Evolutionary conservation across 2,329 filamentous ascomycete species (phyloP), one percentile per base, ranked within the genome.

Genomic region (Hysterium pulicare): DNA sequence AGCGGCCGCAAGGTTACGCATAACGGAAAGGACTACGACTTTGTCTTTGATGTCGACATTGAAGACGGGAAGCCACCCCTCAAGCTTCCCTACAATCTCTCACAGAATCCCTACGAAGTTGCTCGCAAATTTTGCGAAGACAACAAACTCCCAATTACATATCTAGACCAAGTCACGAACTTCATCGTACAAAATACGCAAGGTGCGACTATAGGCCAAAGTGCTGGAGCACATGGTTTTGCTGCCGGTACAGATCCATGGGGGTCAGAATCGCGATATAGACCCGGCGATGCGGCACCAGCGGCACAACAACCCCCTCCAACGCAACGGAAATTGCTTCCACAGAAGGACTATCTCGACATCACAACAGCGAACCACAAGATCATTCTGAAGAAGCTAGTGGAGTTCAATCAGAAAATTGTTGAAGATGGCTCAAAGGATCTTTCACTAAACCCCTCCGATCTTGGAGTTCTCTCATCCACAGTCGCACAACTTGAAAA

Each of bases 21-120:
- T 61, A 75, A 87, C 1, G 91, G 91, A 23, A 81, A 95, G 61
- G 87, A 91, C 47, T 98, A 95, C 64, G 93, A 98, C 62, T 96
- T 86, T 58, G 90, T 98, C 7, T 97, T 97, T 54, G 90, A 96
- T 59, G 90, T 96, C 20, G 90, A 95, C 56, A 94, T 96, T 48
- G 88, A 95, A 63, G 91, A 96, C 58, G 91, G 90, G 40, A 91
- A 94, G 59, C 90, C 91, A 10, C 82, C 91, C 0, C 74, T 97
- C 34, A 96, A 96, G 67, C 76, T 97, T n/a, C 90, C 91, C 0
- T 97, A 87, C 69, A 96, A 97, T 62, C 76, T 91, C 10, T 89
- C 86, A 1, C 86, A 96, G 61, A 96, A 96, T 54, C 88, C 90
- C 0, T 97, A 94, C 64, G 87, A 95, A 55, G 84, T 86, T 2